A percentile compares a stretch with the other conserved stretches of the same genome.
These are phyloP conservation scores for Chlamydomonas sp. DNA, from an alignment of 139 green algal genomes.

Conservation along the genomic window DNA sequence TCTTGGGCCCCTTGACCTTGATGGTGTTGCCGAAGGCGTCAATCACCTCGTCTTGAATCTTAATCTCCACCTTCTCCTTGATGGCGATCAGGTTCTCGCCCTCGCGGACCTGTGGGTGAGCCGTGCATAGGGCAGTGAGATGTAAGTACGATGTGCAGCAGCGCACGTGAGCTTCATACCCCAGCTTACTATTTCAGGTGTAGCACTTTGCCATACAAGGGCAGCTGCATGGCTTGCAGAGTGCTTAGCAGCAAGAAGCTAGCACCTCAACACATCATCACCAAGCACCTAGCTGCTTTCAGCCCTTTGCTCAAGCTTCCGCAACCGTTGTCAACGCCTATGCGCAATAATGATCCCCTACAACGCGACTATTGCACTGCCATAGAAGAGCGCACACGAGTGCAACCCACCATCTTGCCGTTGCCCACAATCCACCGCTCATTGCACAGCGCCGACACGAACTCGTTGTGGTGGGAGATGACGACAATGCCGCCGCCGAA, in stretches of 20 bases:
- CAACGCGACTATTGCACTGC: too few species aligned
- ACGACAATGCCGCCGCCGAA: conserved; percentile 90
- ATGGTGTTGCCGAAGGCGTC: conserved; percentile 92
- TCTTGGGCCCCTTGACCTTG: conserved; percentile 89
- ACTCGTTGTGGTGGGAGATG: conserved; percentile 89
- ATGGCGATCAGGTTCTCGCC: conserved; percentile 33
- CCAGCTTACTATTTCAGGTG: too few species aligned
- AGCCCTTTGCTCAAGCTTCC: too few species aligned
- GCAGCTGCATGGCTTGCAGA: too few species aligned
- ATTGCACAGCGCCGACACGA: conserved; percentile 74
- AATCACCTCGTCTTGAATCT: conserved; percentile 81
- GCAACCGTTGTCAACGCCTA: too few species aligned
- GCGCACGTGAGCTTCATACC: too few species aligned
- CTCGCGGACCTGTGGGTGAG: conserved; percentile 24
- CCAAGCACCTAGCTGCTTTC: too few species aligned
- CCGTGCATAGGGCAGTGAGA: too few species aligned
- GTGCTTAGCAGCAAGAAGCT: neutral
- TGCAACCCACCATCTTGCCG: conserved; percentile 62
- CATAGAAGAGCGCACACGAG: too few species aligned
- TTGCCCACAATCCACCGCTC: conserved; percentile 90
- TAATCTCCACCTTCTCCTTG: conserved; percentile 85
- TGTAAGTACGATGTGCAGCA: too few species aligned
- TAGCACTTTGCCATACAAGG: too few species aligned
- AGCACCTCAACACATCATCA: neutral
- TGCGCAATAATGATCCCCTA: too few species aligned